Percentiles rank a stretch among this genome's conserved stretches.
phyloP scores from a whole-genome alignment of 441 rosid genomes.

The Gossypium laxum region DNA sequence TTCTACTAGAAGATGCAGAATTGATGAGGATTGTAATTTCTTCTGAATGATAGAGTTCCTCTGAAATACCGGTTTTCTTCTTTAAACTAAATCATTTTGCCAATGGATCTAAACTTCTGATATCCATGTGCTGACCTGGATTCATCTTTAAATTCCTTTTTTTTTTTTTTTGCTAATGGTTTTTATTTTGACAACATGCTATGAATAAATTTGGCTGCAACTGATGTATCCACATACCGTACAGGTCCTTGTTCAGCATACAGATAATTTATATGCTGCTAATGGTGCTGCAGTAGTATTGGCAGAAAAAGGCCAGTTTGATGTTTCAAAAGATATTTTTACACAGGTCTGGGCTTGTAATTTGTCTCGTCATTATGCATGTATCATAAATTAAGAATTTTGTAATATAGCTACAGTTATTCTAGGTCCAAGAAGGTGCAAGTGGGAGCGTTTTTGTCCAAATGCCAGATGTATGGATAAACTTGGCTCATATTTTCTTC shows the following conservation, averaged over 20 bases:
- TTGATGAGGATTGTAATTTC: not conserved
- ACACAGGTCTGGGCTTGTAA: slow-evolving; percentile 50
- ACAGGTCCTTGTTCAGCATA: slow-evolving; percentile 87
- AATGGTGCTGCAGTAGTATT: slow-evolving; percentile 93
- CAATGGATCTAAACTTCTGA: not conserved
- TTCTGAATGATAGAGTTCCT: not conserved
- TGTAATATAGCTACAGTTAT: slow-evolving; percentile 16
- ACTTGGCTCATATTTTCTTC: slow-evolving; percentile 93
- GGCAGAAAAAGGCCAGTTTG: slow-evolving; percentile 96
- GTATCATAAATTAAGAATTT: slow-evolving; percentile 5
- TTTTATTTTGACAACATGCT: not conserved
- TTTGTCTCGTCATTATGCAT: slow-evolving; percentile 14
- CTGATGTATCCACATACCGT: not conserved
- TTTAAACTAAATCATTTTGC: not conserved
- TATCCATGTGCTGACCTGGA: not conserved
- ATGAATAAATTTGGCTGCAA: not conserved
- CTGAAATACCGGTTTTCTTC: not conserved
- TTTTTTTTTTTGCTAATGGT: not conserved
- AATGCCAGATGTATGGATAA: slow-evolving; percentile 99
- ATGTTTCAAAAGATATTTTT: slow-evolving; percentile 91
- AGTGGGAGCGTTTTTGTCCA: slow-evolving; percentile 94
- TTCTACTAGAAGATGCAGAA: not conserved
- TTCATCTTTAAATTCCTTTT: not conserved
- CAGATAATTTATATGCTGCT: slow-evolving; percentile 90
- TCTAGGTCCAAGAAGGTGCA: slow-evolving; percentile 98